These are phyloP conservation scores for Chaetomidium leptoderma DNA, from an alignment of 495 filamentous ascomycete species.

Conservation along the genomic window DNA sequence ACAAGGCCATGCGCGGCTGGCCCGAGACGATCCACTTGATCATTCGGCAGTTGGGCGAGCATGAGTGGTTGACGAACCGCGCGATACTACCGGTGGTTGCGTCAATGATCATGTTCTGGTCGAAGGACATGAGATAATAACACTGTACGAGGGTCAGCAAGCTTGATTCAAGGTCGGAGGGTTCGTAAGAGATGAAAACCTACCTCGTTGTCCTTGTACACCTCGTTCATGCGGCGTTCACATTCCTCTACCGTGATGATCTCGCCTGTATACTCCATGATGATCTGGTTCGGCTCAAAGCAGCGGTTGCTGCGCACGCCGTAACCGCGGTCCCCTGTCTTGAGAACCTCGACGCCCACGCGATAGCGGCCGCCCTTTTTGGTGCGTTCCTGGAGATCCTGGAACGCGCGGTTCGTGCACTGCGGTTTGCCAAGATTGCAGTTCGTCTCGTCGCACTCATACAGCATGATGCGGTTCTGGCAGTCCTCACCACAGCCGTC, in stretches of 20 bases:
- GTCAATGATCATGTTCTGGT: conserved; percentile 98
- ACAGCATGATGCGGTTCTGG: conserved; percentile 92
- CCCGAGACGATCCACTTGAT: conserved; percentile 95
- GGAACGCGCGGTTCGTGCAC: conserved; percentile 86
- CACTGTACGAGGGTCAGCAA: conserved; percentile 57
- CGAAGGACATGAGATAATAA: conserved; percentile 97
- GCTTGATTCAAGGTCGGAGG: too few species aligned
- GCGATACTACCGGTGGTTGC: conserved; percentile 93
- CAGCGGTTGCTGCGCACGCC: conserved; percentile 85
- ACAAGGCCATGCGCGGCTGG: conserved; percentile 94
- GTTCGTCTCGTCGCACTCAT: conserved; percentile 90
- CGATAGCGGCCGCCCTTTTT: conserved; percentile 79
- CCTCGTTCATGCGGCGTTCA: conserved; percentile 83
- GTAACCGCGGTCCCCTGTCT: conserved; percentile 82
- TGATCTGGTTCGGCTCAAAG: conserved; percentile 87
- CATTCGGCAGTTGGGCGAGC: conserved; percentile 95
- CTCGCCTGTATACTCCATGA: conserved; percentile 96
- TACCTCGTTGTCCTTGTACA: conserved; percentile 89
- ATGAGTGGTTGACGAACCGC: conserved; percentile 97
- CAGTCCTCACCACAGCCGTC: conserved; percentile 84
- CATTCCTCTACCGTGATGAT: conserved; percentile 93
- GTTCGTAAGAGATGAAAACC: conserved; percentile 21
- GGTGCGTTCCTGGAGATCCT: conserved; percentile 67
- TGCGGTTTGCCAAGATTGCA: conserved; percentile 65
- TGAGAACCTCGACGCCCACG: conserved; percentile 89